Percentiles rank a stretch among this genome's conserved stretches.
Evolutionary conservation across 148 eudicot species (phyloP).

Genomic region (Rhododendron ovatum): DNA sequence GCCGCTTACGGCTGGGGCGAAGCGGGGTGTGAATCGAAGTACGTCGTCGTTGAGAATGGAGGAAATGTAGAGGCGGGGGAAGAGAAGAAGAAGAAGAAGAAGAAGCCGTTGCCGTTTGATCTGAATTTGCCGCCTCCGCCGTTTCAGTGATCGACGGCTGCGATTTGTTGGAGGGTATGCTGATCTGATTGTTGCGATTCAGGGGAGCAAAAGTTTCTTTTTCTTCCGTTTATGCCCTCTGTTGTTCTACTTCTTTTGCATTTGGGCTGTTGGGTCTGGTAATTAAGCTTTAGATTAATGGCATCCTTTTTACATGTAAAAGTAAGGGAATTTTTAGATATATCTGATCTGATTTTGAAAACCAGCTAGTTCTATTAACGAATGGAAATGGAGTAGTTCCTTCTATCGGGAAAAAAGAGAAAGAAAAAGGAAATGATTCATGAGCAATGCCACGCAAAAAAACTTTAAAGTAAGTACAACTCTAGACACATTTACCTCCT

Average conservation of each 20-base stretch:
- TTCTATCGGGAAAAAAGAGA: too few species aligned
- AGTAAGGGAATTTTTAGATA: not conserved
- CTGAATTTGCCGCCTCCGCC: slow-evolving; percentile 2
- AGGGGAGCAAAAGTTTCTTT: not conserved
- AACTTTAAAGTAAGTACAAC: too few species aligned
- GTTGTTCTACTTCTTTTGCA: not conserved
- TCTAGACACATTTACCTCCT: too few species aligned
- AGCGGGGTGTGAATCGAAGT: not conserved
- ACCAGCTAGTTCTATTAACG: too few species aligned
- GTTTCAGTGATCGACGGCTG: not conserved
- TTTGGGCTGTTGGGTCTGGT: not conserved
- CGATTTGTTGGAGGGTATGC: not conserved
- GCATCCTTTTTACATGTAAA: not conserved
- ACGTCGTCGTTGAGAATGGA: not conserved
- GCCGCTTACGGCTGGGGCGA: not conserved
- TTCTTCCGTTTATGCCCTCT: not conserved
- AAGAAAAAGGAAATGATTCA: too few species aligned
- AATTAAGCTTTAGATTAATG: not conserved
- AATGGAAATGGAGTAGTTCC: too few species aligned
- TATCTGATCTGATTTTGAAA: too few species aligned
- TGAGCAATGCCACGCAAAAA: too few species aligned
- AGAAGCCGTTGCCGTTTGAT: slow-evolving; percentile 8
- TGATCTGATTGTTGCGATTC: not conserved
- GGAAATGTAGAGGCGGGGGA: not conserved
- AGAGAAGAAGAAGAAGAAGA: not conserved